phyloP scores from a whole-genome alignment of 2,329 filamentous ascomycete genomes.

The Aspergillus carbonarius region DNA sequence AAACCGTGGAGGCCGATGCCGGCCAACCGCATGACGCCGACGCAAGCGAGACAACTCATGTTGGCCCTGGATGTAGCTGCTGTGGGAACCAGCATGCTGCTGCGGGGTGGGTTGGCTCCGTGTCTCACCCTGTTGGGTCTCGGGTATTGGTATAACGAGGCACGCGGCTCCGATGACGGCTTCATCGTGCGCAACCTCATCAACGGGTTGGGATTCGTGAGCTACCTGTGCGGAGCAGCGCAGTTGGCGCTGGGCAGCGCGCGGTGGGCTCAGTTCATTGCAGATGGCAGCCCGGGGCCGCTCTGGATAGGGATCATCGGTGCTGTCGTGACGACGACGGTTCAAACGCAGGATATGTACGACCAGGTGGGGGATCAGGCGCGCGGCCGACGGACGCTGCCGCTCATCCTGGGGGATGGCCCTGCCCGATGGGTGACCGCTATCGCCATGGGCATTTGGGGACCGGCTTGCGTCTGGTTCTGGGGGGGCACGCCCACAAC shows the following conservation, averaged over 20 bases:
- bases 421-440: not conserved
- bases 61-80: not conserved
- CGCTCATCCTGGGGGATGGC: not conserved
- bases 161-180: not conserved
- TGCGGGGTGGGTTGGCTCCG: not conserved
- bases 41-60: not conserved
- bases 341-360: not conserved
- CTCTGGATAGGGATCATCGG: not conserved
- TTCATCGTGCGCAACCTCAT: not conserved
- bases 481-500: not conserved
- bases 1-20: slow-evolving; percentile 8
- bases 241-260: not conserved
- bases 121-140: not conserved
- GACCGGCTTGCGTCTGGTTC: not conserved
- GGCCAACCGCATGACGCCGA: not conserved
- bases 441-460: not conserved
- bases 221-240: not conserved
- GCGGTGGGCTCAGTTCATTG: not conserved
- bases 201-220: not conserved
- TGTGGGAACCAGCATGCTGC: not conserved
- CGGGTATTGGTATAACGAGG: not conserved
- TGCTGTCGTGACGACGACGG: not conserved
- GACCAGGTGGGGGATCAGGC: not conserved
- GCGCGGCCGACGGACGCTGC: not conserved
- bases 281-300: not conserved